phyloP scores from a whole-genome alignment of 2,329 filamentous ascomycete species.

The Emericellopsis atlantica region DNA sequence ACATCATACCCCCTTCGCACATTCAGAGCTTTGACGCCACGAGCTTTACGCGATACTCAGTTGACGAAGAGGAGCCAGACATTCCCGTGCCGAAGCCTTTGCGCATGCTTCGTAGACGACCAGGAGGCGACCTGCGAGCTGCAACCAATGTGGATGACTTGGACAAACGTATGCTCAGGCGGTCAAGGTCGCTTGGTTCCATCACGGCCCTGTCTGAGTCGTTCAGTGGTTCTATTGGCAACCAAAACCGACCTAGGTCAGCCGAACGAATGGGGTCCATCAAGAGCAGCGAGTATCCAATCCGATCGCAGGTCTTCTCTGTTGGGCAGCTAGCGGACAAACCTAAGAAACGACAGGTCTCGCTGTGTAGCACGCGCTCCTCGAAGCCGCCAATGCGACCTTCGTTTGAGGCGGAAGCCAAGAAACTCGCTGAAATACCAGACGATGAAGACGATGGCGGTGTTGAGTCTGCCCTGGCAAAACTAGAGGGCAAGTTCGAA shows the following conservation, averaged over 20 bases:
- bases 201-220: constrained; percentile 49
- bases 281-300: constrained; percentile 11
- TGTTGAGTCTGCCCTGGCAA: constrained; percentile 82
- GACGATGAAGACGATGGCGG: constrained; percentile 74
- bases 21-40: constrained; percentile 50
- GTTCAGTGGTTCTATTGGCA: constrained; percentile 30
- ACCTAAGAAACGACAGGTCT: constrained; percentile 30
- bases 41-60: constrained; percentile 38
- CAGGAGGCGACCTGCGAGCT: constrained; percentile 62
- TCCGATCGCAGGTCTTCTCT: constrained; percentile 36
- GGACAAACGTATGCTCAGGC: constrained; percentile 32
- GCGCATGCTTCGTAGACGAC: constrained; percentile 55
- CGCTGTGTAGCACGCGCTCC: constrained; percentile 48
- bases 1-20: constrained; percentile 33
- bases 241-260: not conserved
- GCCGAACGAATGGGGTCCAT: constrained; percentile 8
- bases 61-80: constrained; percentile 26
- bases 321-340: constrained; percentile 44
- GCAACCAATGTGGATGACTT: constrained; percentile 53
- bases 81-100: constrained; percentile 34
- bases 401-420: constrained; percentile 82
- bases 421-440: constrained; percentile 76
- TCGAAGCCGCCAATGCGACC: constrained; percentile 51
- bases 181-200: constrained; percentile 46
- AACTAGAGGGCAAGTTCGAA: constrained; percentile 79